These are phyloP conservation scores for Penicillium sp. DNA, from an alignment of 2,329 filamentous ascomycete species.

Conservation along the genomic window DNA sequence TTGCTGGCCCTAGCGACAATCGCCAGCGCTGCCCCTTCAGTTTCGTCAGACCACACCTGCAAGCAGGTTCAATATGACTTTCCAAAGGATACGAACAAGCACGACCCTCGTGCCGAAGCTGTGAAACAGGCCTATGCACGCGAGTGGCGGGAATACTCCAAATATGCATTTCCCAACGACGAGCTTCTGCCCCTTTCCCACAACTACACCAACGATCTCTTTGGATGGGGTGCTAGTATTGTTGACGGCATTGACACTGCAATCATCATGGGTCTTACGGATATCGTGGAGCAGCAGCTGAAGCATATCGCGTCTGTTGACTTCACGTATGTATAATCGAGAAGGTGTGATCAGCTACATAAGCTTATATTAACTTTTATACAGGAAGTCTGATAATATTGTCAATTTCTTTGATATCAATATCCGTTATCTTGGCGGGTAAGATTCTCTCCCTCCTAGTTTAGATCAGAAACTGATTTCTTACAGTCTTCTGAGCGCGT, in stretches of 20 bases:
- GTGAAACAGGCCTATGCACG: conserved; percentile 24
- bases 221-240: conserved; percentile 27
- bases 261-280: conserved; percentile 28
- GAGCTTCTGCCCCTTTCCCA: conserved; percentile 23
- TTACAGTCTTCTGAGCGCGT: conserved; percentile 22
- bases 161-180: conserved; percentile 27
- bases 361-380: not conserved
- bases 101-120: conserved; percentile 23
- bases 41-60: conserved; percentile 10
- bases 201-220: conserved; percentile 22
- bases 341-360: not conserved
- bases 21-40: conserved; percentile 5
- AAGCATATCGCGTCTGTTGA: conserved; percentile 24
- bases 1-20: conserved; percentile 13
- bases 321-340: conserved; percentile 20
- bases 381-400: conserved; percentile 15
- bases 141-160: conserved; percentile 24
- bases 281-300: conserved; percentile 27
- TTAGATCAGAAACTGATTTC: not conserved
- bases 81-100: conserved; percentile 19
- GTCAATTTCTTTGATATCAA: conserved; percentile 27
- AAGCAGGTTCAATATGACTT: conserved; percentile 25
- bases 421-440: conserved; percentile 28
- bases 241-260: conserved; percentile 30
- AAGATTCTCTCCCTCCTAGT: not conserved